These are phyloP conservation scores for Gyrodon lividus DNA, from an alignment of 768 basidiomycete genomes.

Conservation along the genomic window DNA sequence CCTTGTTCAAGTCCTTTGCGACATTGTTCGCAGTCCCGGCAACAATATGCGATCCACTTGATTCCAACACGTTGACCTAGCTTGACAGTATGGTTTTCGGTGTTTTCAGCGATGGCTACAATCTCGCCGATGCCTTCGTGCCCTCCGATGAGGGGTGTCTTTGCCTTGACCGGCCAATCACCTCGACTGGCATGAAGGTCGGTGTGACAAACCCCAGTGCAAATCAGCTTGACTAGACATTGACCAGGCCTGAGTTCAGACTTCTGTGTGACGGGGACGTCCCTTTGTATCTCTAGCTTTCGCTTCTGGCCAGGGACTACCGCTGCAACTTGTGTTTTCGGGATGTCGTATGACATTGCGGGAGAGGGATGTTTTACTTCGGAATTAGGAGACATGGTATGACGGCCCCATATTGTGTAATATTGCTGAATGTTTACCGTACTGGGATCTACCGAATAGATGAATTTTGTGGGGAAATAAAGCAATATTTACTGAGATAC, in stretches of 20 bases:
- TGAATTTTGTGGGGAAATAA: no score
- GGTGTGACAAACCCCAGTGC: slow-evolving; percentile 85
- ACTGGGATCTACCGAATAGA: no score
- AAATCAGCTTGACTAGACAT: slow-evolving; percentile 73
- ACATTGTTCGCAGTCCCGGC: slow-evolving; percentile 75
- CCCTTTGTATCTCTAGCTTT: slow-evolving; percentile 33
- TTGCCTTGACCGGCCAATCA: slow-evolving; percentile 79
- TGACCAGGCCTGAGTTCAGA: slow-evolving; percentile 63
- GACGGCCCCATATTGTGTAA: no score
- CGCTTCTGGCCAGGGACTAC: slow-evolving; percentile 34
- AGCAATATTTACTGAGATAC: no score
- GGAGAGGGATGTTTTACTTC: background rate
- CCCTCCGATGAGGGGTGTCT: slow-evolving; percentile 70
- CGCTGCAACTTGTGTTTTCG: slow-evolving; percentile 42
- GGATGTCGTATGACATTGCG: slow-evolving; percentile 29
- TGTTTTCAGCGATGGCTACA: slow-evolving; percentile 75
- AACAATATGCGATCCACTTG: slow-evolving; percentile 77
- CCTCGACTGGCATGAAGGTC: slow-evolving; percentile 73
- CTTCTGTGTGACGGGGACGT: slow-evolving; percentile 57
- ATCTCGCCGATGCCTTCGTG: slow-evolving; percentile 84
- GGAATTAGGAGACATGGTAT: background rate
- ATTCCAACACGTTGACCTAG: slow-evolving; percentile 81
- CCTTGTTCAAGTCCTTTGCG: slow-evolving; percentile 75
- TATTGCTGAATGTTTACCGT: no score
- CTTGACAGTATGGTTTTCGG: slow-evolving; percentile 57